Percentiles rank a stretch among this genome's conserved stretches.
phyloP scores from a whole-genome alignment of 352 stramenopile species.

The Phytophthora tentaculata region DNA sequence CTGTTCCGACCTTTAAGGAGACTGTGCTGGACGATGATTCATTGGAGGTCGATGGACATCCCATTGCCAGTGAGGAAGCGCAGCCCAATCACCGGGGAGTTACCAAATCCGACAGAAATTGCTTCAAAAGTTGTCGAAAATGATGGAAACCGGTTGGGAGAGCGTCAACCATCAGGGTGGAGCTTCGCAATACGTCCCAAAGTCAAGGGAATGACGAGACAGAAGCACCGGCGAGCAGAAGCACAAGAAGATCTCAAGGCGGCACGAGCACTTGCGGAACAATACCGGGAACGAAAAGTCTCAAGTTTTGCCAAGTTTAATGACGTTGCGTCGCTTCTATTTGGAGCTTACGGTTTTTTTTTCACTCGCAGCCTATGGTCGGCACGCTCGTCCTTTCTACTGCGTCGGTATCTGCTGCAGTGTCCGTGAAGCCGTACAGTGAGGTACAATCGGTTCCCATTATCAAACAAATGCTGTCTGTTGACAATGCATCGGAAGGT shows the following conservation, averaged over 20 bases:
- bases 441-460: neutral
- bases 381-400: neutral
- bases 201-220: constrained; percentile 3
- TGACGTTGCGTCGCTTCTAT: neutral
- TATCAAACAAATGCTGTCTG: neutral
- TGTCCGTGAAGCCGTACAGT: too few species aligned
- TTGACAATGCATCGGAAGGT: neutral
- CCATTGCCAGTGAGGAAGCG: too few species aligned
- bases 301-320: neutral
- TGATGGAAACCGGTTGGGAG: too few species aligned
- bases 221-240: neutral
- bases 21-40: too few species aligned
- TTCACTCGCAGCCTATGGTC: neutral
- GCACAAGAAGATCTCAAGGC: too few species aligned
- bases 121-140: too few species aligned
- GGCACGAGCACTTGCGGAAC: too few species aligned
- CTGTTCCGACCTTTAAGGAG: too few species aligned
- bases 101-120: too few species aligned
- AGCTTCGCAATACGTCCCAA: neutral
- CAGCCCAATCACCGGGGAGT: too few species aligned
- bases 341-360: neutral
- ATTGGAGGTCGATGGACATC: too few species aligned
- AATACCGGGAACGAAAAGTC: too few species aligned
- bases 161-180: neutral
- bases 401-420: neutral